phyloP scores from a whole-genome alignment of 345 rosid genomes.

The Toxicodendron radicans region DNA sequence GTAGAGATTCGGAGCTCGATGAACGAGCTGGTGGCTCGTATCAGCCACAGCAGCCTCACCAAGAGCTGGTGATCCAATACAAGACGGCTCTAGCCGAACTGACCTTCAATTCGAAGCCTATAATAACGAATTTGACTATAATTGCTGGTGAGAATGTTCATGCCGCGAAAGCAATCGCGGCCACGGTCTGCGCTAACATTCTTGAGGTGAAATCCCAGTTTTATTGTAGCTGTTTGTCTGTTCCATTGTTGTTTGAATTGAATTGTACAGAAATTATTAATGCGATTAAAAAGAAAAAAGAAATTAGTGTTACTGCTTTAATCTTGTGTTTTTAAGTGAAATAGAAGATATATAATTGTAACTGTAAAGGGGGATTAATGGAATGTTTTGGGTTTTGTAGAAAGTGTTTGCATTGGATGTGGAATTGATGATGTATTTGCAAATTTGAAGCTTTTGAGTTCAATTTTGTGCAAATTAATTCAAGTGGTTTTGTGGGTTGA shows the following conservation, averaged over 20 bases:
- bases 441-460: background rate
- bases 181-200: slow-evolving; percentile 80
- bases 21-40: slow-evolving; percentile 63
- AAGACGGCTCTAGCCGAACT: slow-evolving; percentile 87
- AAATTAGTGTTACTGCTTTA: background rate
- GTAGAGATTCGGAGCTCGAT: slow-evolving; percentile 47
- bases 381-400: slow-evolving; percentile 27
- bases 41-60: slow-evolving; percentile 76
- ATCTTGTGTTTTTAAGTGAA: background rate
- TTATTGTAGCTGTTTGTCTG: slow-evolving; percentile 34
- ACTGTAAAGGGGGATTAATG: slow-evolving; percentile 53
- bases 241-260: slow-evolving; percentile 38
- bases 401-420: slow-evolving; percentile 3
- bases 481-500: background rate
- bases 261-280: slow-evolving; percentile 26
- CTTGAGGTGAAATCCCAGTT: slow-evolving; percentile 89
- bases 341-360: slow-evolving; percentile 27
- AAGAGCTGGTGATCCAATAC: slow-evolving; percentile 91
- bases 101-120: slow-evolving; percentile 95
- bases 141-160: slow-evolving; percentile 94
- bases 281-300: background rate
- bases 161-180: slow-evolving; percentile 77
- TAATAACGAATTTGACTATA: slow-evolving; percentile 90
- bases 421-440: background rate
- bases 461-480: background rate